Evolutionary conservation across 2,329 filamentous ascomycete genomes (phyloP).

Genomic region (Claviceps pusilla): DNA sequence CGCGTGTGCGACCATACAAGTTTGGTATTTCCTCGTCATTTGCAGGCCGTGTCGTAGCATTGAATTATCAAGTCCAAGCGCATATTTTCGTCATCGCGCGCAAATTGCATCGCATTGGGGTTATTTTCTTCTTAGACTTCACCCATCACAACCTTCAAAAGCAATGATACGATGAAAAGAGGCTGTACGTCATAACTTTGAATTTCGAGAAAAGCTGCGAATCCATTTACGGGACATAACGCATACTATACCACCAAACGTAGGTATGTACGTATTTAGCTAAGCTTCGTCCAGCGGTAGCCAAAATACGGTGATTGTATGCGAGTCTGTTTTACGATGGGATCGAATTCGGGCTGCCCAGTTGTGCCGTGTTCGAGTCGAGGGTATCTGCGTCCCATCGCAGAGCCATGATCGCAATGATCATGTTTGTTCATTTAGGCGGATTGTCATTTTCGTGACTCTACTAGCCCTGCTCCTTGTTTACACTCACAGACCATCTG

Average conservation of each 20-base stretch:
- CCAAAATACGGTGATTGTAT: not conserved
- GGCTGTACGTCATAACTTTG: not conserved
- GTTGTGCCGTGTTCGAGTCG: not conserved
- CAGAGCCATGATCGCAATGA: not conserved
- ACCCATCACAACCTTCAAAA: not conserved
- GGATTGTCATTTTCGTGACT: not conserved
- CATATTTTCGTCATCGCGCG: not conserved
- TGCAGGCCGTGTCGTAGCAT: not conserved
- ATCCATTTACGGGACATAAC: too few relatives aligned
- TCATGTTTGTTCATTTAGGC: not conserved
- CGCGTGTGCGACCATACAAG: too few relatives aligned
- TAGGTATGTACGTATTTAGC: not conserved
- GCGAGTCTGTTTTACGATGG: not conserved
- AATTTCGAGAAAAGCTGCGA: too few relatives aligned
- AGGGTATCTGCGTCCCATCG: not conserved
- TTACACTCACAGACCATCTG: not conserved
- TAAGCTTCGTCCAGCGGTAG: not conserved
- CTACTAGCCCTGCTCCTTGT: not conserved
- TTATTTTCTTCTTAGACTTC: too few relatives aligned
- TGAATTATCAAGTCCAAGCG: not conserved
- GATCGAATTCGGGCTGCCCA: not conserved
- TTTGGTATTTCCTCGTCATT: not conserved
- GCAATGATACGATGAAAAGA: not conserved
- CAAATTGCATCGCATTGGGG: not conserved
- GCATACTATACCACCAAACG: not conserved